A percentile compares a stretch with the other conserved stretches of the same genome.
These are phyloP conservation scores for Mucor piriformis DNA, from an alignment of 371 early-diverging fungal species.

Conservation along the genomic window DNA sequence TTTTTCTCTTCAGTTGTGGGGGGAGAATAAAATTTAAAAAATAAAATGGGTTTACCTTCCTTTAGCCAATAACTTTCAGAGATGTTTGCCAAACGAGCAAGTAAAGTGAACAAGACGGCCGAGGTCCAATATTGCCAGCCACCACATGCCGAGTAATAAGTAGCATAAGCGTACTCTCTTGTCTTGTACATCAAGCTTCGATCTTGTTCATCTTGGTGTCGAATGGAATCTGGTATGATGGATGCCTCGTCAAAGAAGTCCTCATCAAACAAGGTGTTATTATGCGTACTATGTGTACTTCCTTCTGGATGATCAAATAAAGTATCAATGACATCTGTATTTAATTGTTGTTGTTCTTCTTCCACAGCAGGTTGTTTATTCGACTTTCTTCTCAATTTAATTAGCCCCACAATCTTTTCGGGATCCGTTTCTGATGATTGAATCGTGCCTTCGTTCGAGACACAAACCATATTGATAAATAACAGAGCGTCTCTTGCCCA, in stretches of 20 bases:
- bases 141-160: constrained; percentile 50
- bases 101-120: constrained; percentile 34
- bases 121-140: constrained; percentile 47
- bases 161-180: constrained; percentile 42
- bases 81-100: constrained; percentile 39
- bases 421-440: constrained; percentile 13
- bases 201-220: constrained; percentile 19
- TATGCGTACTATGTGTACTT: constrained; percentile 5
- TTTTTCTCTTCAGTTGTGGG: no score
- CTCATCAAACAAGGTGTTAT: constrained; percentile 30
- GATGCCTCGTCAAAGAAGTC: constrained; percentile 41
- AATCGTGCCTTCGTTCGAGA: background rate
- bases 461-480: constrained; percentile 45
- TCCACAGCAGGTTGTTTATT: background rate
- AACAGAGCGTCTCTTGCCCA: constrained; percentile 73
- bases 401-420: constrained; percentile 13
- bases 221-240: constrained; percentile 38
- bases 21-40: background rate
- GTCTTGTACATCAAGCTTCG: constrained; percentile 4
- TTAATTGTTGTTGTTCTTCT: background rate
- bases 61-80: constrained; percentile 57
- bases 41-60: constrained; percentile 39
- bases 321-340: constrained; percentile 32
- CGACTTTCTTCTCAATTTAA: constrained; percentile 8
- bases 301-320: constrained; percentile 33